A percentile compares a stretch with the other conserved stretches of the same genome.
Conservation (phyloP, 1,284 basidiomycete genomes). For the Trichosporon sp. region DNA sequence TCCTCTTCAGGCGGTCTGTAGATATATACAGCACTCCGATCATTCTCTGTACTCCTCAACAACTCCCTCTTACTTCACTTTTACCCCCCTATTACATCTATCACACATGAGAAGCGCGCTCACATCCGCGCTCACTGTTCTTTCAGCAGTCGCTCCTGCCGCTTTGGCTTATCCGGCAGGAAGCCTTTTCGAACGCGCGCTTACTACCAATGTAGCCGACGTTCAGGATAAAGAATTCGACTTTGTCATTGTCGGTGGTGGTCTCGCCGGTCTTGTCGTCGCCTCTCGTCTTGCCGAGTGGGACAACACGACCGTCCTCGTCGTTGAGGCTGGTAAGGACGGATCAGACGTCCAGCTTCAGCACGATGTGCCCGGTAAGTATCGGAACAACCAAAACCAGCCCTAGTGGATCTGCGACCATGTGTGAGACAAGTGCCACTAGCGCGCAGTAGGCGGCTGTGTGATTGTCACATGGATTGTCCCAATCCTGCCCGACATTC, state of each 20-base stretch:
- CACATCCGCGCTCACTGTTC: conserved; percentile 2
- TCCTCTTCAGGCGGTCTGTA: neutral
- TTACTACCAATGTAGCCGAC: conserved; percentile 31
- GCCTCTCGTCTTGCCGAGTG: conserved; percentile 66
- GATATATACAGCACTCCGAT: neutral
- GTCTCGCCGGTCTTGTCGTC: conserved; percentile 66
- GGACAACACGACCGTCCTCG: conserved; percentile 60
- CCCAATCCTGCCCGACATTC: neutral
- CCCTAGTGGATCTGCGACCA: neutral
- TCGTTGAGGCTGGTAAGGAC: conserved; percentile 64
- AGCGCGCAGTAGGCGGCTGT: conserved; percentile 22
- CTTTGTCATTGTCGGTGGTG: conserved; percentile 54
- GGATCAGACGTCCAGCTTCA: conserved; percentile 52
- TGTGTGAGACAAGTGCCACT: neutral
- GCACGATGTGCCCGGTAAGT: conserved; percentile 50
- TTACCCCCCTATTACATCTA: neutral
- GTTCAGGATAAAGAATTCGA: conserved; percentile 39
- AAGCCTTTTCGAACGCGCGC: conserved; percentile 5
- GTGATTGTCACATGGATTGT: neutral
- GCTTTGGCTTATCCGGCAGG: neutral
- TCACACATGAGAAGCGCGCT: conserved; percentile 3
- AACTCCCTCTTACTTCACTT: neutral
- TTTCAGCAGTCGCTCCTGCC: conserved; percentile 3
- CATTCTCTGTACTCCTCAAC: neutral
- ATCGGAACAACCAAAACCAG: neutral